phyloP scores from a whole-genome alignment of 331 rosid species.

The Cydonia oblonga region DNA sequence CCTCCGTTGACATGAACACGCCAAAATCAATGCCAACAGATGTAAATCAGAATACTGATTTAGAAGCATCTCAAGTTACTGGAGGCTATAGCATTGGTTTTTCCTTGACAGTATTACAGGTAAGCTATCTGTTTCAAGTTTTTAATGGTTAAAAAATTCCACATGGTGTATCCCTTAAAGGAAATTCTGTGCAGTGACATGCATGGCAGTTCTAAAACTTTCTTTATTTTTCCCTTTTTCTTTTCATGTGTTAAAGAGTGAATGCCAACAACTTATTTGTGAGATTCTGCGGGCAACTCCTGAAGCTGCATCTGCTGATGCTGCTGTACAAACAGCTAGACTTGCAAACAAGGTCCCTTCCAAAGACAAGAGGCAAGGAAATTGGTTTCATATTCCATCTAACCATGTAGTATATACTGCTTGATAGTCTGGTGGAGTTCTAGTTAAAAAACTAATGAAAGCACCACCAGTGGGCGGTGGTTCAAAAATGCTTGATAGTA shows the following conservation, averaged over 20 bases:
- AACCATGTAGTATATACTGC: background rate
- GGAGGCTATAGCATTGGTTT: constrained; percentile 96
- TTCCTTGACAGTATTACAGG: constrained; percentile 96
- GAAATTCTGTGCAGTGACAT: background rate
- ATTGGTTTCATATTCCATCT: constrained; percentile 17
- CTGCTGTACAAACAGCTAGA: constrained; percentile 98
- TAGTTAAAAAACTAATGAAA: background rate
- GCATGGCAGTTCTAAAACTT: constrained; percentile 1
- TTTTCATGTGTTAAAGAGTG: constrained; percentile 52
- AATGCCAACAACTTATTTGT: constrained; percentile 97
- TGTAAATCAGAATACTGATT: constrained; percentile 62
- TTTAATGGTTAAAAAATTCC: background rate
- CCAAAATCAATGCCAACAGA: constrained; percentile 68
- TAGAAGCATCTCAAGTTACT: constrained; percentile 80
- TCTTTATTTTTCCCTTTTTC: constrained; percentile 6
- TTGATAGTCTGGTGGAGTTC: background rate
- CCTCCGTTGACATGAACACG: constrained; percentile 54
- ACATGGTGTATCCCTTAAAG: background rate
- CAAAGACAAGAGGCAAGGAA: constrained; percentile 75
- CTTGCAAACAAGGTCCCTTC: constrained; percentile 88
- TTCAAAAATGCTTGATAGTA: background rate
- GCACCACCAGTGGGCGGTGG: background rate
- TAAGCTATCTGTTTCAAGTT: constrained; percentile 14
- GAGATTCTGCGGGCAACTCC: constrained; percentile 98
- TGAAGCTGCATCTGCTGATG: constrained; percentile 98